Evolutionary conservation across 2,329 filamentous ascomycete species (phyloP).

Genomic region (Fusarium liriodendri): DNA sequence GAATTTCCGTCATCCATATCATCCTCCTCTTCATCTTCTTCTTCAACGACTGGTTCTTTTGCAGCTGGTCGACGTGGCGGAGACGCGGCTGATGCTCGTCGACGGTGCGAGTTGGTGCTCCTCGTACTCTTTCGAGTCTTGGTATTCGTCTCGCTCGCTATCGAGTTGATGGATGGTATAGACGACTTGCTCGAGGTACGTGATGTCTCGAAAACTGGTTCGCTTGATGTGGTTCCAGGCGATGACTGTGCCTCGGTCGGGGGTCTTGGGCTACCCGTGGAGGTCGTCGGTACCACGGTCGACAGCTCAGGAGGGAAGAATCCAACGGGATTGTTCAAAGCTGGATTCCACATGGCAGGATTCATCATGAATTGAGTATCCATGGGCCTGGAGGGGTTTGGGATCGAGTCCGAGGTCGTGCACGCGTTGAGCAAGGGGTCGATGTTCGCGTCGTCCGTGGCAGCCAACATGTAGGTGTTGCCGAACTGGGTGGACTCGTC

Average conservation of each 20-base stretch:
- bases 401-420: neutral
- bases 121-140: slow-evolving; percentile 5
- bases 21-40: slow-evolving; percentile 20
- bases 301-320: neutral
- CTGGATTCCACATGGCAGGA: slow-evolving; percentile 20
- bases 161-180: slow-evolving; percentile 9
- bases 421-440: slow-evolving; percentile 30
- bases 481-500: neutral
- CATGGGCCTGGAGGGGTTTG: neutral
- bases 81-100: neutral
- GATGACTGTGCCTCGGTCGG: slow-evolving; percentile 18
- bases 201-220: slow-evolving; percentile 12
- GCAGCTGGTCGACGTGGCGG: neutral
- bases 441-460: slow-evolving; percentile 17
- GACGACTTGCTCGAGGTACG: slow-evolving; percentile 37
- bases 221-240: slow-evolving; percentile 5
- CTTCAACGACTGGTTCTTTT: slow-evolving; percentile 10
- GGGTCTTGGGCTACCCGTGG: slow-evolving; percentile 11
- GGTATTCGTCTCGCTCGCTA: neutral
- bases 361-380: slow-evolving; percentile 5
- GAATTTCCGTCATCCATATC: slow-evolving; percentile 44
- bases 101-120: neutral
- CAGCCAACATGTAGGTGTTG: neutral
- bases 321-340: neutral
- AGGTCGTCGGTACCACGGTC: neutral